Base-by-base conservation (phyloP, 2,329 filamentous ascomycete species). In the Cercospora sp. region DNA sequence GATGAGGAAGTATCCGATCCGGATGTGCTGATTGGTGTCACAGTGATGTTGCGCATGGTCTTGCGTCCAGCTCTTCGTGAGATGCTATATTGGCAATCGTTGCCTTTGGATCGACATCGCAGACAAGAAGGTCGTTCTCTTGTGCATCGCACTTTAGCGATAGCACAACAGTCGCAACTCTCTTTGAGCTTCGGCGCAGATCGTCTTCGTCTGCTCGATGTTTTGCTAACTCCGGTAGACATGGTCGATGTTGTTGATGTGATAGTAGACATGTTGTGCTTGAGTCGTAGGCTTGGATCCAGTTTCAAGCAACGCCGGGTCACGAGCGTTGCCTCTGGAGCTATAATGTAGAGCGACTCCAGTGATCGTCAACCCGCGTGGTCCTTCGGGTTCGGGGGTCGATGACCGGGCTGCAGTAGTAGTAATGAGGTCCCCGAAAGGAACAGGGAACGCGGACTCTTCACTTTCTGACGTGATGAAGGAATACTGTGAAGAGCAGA, bases 61-160 rank as follows among this genome's bases (percentile, higher is more conserved):
- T 69, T 68, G 42, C 71, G 67, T 20, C 73, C 73, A 33, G 71
- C 72, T 63, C 73, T 69, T 10, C 72, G 63, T 5, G 72, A 73
- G 31, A 67, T 71, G 66, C 69, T 72, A 67, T 74, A 74, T 39
- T 66, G 62, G 62, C 73, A 74, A 23, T 67, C 36, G 16, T 70
- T 62, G 42, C 69, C 66, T 66, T 71, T 71, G 31, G 66, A 64
- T 30, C 63, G 55, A 68, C 73, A 74, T 59, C 73, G 59, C 57
- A 64, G 61, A 58, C 72, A 74, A 13, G 69, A 65, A 6, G 73
- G 72, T 45, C 71, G 69, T 59, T 74, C 72, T 58, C 71, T 70
- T 18, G 51, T 71, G 57, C 70, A 71, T 33, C 67, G 53, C 30
- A 72, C 70, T 69, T 71, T 72, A 51, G 70, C 70, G 18, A 39